Evolutionary conservation across 805 yeast species (phyloP), one percentile per base, ranked within the genome.

Genomic region (Hanseniaspora guilliermondii): DNA sequence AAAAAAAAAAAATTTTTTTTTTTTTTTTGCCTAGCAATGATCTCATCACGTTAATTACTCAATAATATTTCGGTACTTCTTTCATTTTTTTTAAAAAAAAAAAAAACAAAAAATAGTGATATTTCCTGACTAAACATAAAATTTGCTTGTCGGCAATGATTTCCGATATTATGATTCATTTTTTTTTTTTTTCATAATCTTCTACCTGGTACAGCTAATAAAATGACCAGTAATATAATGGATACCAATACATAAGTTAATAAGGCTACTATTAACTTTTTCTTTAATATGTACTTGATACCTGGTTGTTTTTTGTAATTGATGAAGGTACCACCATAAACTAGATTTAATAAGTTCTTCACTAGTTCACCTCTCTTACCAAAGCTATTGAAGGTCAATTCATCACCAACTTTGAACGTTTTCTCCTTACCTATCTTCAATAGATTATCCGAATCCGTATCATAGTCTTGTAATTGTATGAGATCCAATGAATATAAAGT

Each of bases 231-330:
- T 30, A 50, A 27, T 4, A 35, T 22, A 6, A 17, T 19, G 9
- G 48, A 14, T 16, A 39, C 35, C 11, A 22, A n/a, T 6, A 21
- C 24, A 44, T 50, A 42, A 1, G 39, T 4, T 5, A 25, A 6
- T 11, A 46, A 6, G 9, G 54, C 39, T 6, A 42, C 12, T 4
- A 33, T 3, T 14, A 50, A 16, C 22, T 30, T 42, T n/a, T 42
- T 44, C 17, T 44, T 50, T 4, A 50, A 24, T 16, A 50, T 50
- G 44, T 50, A 50, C 21, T 44, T 46, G 12, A 50, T 50, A 6
- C 48, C 54, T n/a, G 46, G 46, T 17, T 50, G 48, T n/a, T 50
- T 50, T 33, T 50, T 50, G 38, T 50, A 50, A 25, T 27, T 42
- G 8, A 50, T 44, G 27, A 50, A 50, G 12, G 22, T 50, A 4